phyloP scores from a whole-genome alignment of 2,329 filamentous ascomycete genomes.

The Rhinocladiella mackenziei region DNA sequence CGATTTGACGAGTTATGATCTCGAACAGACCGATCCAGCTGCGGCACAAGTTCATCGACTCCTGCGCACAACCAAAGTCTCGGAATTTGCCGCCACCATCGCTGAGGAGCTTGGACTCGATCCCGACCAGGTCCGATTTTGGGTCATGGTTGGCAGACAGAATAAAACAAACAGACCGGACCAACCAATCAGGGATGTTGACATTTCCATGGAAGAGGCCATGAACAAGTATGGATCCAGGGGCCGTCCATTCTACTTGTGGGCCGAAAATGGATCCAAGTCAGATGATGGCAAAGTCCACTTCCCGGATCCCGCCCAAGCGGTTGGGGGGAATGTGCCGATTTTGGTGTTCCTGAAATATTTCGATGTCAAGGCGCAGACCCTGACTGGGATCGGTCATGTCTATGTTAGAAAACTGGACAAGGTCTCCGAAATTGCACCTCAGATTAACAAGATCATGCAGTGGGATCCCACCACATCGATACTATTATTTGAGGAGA shows the following conservation, averaged over 20 bases:
- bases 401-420: constrained; percentile 84
- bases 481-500: constrained; percentile 84
- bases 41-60: constrained; percentile 70
- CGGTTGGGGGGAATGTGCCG: constrained; percentile 43
- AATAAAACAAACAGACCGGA: constrained; percentile 95
- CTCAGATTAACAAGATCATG: constrained; percentile 76
- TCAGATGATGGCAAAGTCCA: constrained; percentile 64
- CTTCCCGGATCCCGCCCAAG: constrained; percentile 53
- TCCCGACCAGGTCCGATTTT: constrained; percentile 70
- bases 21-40: constrained; percentile 59
- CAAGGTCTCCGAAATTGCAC: constrained; percentile 78
- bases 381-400: constrained; percentile 71
- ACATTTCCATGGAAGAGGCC: constrained; percentile 74
- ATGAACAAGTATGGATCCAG: constrained; percentile 65
- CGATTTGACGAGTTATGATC: constrained; percentile 70
- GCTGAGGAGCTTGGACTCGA: constrained; percentile 67
- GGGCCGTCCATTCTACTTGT: constrained; percentile 68
- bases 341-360: constrained; percentile 90
- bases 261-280: constrained; percentile 70
- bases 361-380: constrained; percentile 76
- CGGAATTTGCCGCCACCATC: constrained; percentile 68
- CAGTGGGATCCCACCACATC: constrained; percentile 73
- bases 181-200: constrained; percentile 71
- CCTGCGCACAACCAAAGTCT: constrained; percentile 68
- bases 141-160: constrained; percentile 97